Evolutionary conservation across 2,329 filamentous ascomycete genomes (phyloP).

Genomic region (Talaromyces sp.): DNA sequence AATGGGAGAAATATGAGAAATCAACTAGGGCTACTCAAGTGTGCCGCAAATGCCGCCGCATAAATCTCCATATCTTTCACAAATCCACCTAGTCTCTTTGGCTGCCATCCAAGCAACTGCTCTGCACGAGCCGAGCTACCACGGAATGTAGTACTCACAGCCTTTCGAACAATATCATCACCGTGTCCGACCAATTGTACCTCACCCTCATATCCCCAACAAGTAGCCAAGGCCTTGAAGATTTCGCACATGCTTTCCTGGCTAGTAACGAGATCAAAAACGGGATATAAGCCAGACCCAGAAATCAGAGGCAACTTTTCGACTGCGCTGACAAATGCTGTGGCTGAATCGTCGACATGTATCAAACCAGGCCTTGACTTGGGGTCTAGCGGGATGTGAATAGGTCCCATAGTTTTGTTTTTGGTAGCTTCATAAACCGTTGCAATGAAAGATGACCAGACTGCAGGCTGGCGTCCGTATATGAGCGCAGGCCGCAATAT

Average conservation of each 20-base stretch:
- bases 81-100: conserved; percentile 27
- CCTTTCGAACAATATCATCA: conserved; percentile 27
- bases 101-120: conserved; percentile 34
- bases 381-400: conserved; percentile 25
- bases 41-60: conserved; percentile 13
- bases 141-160: conserved; percentile 27
- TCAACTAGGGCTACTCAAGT: background rate
- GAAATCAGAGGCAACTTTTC: conserved; percentile 31
- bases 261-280: conserved; percentile 38
- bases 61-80: conserved; percentile 23
- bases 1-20: background rate
- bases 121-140: conserved; percentile 27
- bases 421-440: conserved; percentile 27
- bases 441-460: conserved; percentile 29
- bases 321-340: conserved; percentile 32
- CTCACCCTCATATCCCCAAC: conserved; percentile 27
- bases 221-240: conserved; percentile 24
- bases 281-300: conserved; percentile 30
- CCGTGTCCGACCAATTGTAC: conserved; percentile 27
- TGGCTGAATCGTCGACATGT: conserved; percentile 40
- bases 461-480: conserved; percentile 34
- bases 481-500: conserved; percentile 34
- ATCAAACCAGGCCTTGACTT: conserved; percentile 27
- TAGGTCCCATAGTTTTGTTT: conserved; percentile 15
- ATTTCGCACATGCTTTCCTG: conserved; percentile 33